Percentiles rank a stretch among this genome's conserved stretches.
Conservation (phyloP, 1,284 basidiomycete genomes). For the Tilletia horrida region DNA sequence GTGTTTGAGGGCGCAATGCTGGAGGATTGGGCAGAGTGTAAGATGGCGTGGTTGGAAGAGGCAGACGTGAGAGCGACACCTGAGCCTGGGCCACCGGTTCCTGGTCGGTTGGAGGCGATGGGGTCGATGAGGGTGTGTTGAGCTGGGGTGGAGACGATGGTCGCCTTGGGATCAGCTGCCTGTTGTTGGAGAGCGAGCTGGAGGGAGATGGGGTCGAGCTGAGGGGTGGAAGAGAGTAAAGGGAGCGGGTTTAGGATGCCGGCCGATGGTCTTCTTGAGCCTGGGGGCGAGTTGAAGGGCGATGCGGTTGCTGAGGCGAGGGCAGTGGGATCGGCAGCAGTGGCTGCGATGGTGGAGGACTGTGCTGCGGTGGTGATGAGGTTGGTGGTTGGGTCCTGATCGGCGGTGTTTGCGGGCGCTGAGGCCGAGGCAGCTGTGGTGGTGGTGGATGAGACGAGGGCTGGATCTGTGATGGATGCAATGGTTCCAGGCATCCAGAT, state of each 20-base stretch:
- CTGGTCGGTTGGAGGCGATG: background rate
- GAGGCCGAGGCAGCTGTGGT: background rate
- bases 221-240: constrained; percentile 31
- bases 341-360: constrained; percentile 22
- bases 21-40: constrained; percentile 16
- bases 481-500: constrained; percentile 33
- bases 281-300: constrained; percentile 15
- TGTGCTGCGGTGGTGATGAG: constrained; percentile 1
- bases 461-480: constrained; percentile 34
- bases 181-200: background rate
- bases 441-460: constrained; percentile 24
- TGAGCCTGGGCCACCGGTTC: constrained; percentile 10
- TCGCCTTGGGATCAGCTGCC: background rate
- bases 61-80: constrained; percentile 15
- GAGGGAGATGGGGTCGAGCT: constrained; percentile 26
- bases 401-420: background rate
- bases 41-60: background rate
- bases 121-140: constrained; percentile 15
- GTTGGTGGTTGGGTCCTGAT: background rate
- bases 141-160: constrained; percentile 6
- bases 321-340: constrained; percentile 21
- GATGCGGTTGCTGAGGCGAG: constrained; percentile 25
- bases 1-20: constrained; percentile 31
- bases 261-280: constrained; percentile 27
- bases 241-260: constrained; percentile 27